Evolutionary conservation across 2,329 filamentous ascomycete species (phyloP), one percentile per base, ranked within the genome.

Genomic region (Colletotrichum truncatum): DNA sequence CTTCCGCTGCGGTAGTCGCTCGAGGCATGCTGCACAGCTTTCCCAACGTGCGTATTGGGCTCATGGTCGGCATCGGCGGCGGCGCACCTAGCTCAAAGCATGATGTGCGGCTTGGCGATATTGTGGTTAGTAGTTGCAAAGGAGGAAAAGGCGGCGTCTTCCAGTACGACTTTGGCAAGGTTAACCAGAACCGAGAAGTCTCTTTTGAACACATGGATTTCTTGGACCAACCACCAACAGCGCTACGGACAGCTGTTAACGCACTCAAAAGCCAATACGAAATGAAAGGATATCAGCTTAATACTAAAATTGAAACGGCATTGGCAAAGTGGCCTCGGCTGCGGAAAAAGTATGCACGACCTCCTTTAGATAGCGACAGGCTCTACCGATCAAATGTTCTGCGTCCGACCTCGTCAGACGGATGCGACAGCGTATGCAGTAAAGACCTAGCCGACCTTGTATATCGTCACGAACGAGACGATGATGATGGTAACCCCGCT

Each of bases 1-100:
- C 11, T 3, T 64, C 69, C 8, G 74, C 76, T 0, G 71, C 74
- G 1, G 66, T 12, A 10, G 34, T 30, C 2, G 28, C 43, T 2
- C 25, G 32, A 11, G 38, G 63, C 18, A 61, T 53, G 53, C 34
- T 59, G 14, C 63, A 46, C 32, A 38, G 18, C 48, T 68, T 38
- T 23, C 57, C 14, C 10, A 63, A 61, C 28, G 34, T 54, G 25
- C 30, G 23, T 4, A 36, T 68, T n/a, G 49, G 38, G 3, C 23
- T 63, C 21, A 57, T 66, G 61, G 64, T 67, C 4, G 59, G 64
- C 4, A 53, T 59, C 3, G 59, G 39, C 2, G 64, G 64, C 3
- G 59, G 64, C 5, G 53, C 38, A 2, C 53, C 64, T 1, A 41
- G 43, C 10, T 1, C 18, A 3, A 16, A 59, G 7, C 16, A 61